These are phyloP conservation scores for Neospora caninum DNA, from an alignment of 169 alveolate genomes.

Conservation along the genomic window DNA sequence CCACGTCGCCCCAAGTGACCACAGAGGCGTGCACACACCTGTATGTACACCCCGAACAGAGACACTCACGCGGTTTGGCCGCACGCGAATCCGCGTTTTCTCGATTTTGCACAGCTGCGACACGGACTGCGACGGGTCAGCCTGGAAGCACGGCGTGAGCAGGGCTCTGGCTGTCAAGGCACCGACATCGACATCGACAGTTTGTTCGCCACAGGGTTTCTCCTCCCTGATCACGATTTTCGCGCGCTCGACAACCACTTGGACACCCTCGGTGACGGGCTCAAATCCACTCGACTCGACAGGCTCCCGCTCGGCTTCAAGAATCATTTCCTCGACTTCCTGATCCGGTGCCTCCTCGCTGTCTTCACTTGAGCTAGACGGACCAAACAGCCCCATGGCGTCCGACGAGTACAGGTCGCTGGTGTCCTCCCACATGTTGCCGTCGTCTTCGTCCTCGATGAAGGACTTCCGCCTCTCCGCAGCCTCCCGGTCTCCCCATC, in stretches of 20 bases:
- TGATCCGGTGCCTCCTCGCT: not conserved
- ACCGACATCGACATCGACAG: not conserved
- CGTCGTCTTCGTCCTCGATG: not conserved
- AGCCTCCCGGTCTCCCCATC: too few species aligned
- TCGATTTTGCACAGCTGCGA: not conserved
- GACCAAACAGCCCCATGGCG: not conserved
- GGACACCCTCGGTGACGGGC: not conserved
- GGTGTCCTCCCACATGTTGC: not conserved
- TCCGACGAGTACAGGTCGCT: constrained; percentile 9
- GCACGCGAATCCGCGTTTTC: not conserved
- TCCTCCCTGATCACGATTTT: not conserved
- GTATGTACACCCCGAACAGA: constrained; percentile 36
- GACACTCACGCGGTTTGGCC: not conserved
- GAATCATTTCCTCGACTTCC: not conserved
- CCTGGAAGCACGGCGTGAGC: not conserved
- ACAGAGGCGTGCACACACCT: constrained; percentile 55
- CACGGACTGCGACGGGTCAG: not conserved
- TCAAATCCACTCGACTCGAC: constrained; percentile 29
- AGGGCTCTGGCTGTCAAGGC: not conserved
- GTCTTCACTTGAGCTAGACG: not conserved
- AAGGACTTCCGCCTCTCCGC: not conserved
- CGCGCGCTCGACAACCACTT: constrained; percentile 19
- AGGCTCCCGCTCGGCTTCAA: constrained; percentile 35
- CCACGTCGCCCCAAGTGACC: constrained; percentile 62
- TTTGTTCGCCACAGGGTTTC: not conserved